Percentiles rank a stretch among this genome's conserved stretches.
Evolutionary conservation across 2,329 filamentous ascomycete species (phyloP).

Genomic region (Trichoderma atrobrunneum): DNA sequence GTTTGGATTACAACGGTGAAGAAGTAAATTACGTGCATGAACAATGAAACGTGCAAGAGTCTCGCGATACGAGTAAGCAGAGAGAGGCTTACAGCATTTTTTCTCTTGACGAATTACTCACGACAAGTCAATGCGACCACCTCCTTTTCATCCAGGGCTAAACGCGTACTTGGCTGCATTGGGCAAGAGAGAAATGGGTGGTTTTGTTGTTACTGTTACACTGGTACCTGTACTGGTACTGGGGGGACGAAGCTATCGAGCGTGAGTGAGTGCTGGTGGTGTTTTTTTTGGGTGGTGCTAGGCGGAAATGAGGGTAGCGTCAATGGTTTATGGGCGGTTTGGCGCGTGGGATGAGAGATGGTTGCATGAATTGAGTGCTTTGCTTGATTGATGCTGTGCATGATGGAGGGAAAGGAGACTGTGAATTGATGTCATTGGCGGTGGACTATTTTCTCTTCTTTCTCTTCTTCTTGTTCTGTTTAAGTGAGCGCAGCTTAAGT

Average conservation of each 20-base stretch:
- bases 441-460: neutral
- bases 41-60: neutral
- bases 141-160: neutral
- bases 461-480: neutral
- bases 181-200: neutral
- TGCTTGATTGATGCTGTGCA: neutral
- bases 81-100: neutral
- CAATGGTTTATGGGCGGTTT: neutral
- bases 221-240: neutral
- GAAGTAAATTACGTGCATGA: neutral
- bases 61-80: neutral
- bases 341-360: neutral
- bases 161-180: neutral
- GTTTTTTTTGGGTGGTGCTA: neutral
- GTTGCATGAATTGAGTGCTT: neutral
- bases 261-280: neutral
- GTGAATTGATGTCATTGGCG: neutral
- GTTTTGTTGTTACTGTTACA: neutral
- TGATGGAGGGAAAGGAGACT: neutral
- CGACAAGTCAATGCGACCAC: neutral
- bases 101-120: too few species aligned
- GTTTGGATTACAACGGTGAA: neutral
- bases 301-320: neutral
- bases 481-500: too few species aligned
- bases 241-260: neutral